Conservation (phyloP, 2,329 filamentous ascomycete species). For the Apiospora saccharicola region DNA sequence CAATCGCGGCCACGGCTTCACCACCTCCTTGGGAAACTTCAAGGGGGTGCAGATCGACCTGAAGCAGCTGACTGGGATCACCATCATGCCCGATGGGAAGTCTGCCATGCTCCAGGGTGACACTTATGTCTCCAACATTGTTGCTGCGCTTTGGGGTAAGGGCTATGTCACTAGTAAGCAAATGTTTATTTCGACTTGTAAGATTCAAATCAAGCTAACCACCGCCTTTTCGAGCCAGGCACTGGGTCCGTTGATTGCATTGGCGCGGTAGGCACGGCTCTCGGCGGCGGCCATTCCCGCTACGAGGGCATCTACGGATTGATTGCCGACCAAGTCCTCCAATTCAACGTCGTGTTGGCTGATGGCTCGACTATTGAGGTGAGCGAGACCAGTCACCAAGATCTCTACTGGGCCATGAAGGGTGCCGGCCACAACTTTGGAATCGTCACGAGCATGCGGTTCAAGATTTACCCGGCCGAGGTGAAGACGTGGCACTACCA, state of each 20-base stretch:
- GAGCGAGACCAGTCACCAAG: conserved; percentile 45
- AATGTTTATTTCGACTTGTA: too few relatives aligned
- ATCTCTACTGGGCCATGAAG: conserved; percentile 65
- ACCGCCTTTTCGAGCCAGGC: not conserved
- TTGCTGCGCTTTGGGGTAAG: not conserved
- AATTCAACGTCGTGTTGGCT: conserved; percentile 59
- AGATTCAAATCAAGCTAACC: not conserved
- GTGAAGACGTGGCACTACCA: not conserved
- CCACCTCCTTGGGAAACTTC: conserved; percentile 47
- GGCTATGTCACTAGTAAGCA: not conserved
- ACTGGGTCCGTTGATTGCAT: conserved; percentile 47
- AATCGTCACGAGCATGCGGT: conserved; percentile 56
- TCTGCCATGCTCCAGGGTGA: conserved; percentile 50
- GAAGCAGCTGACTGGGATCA: conserved; percentile 42
- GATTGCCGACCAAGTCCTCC: conserved; percentile 59
- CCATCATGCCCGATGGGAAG: conserved; percentile 43
- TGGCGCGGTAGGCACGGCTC: conserved; percentile 53
- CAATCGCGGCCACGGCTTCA: conserved; percentile 49
- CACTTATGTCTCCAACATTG: conserved; percentile 33
- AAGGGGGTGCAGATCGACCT: conserved; percentile 51
- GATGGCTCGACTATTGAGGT: conserved; percentile 52
- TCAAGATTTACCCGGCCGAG: conserved; percentile 49
- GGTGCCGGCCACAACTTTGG: conserved; percentile 68
- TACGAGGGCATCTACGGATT: conserved; percentile 62
- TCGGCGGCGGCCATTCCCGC: conserved; percentile 65